Evolutionary conservation across 306 rosid genomes (phyloP).

Genomic region (Dalbergia cochinchinensis): DNA sequence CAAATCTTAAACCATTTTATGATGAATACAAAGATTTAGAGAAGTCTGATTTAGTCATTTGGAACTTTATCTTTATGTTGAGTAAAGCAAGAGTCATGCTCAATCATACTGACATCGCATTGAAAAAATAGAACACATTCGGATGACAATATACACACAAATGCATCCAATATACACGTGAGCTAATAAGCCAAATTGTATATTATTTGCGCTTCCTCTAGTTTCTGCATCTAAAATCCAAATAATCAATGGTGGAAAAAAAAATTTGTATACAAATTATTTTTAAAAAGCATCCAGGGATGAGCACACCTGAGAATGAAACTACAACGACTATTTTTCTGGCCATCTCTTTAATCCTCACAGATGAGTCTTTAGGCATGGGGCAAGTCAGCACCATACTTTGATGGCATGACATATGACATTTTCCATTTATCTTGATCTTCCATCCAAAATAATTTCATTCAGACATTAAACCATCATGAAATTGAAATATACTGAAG

Average conservation of each 20-base stretch:
- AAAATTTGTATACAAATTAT: not conserved
- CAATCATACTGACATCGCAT: not conserved
- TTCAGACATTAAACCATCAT: conserved; percentile 32
- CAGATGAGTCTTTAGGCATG: conserved; percentile 83
- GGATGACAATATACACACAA: conserved; percentile 15
- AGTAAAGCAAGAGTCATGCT: not conserved
- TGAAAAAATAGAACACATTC: conserved; percentile 18
- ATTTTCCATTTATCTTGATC: conserved; percentile 83
- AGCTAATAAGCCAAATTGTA: conserved; percentile 30
- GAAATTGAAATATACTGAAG: conserved; percentile 24
- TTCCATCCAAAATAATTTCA: conserved; percentile 58
- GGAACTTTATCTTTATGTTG: conserved; percentile 1
- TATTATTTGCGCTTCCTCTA: conserved; percentile 21
- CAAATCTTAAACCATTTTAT: conserved; percentile 12
- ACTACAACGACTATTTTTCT: conserved; percentile 73
- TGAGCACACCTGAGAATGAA: conserved; percentile 84
- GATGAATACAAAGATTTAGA: too few relatives aligned
- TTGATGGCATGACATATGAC: conserved; percentile 92
- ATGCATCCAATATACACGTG: conserved; percentile 23
- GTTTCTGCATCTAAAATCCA: conserved; percentile 21
- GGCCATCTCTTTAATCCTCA: conserved; percentile 79
- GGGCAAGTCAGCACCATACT: conserved; percentile 81
- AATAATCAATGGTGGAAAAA: not conserved
- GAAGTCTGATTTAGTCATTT: conserved; percentile 4
- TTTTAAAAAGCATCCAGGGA: conserved; percentile 33